Conservation (phyloP, 192 early-diverging fungal genomes). For the Coemansia sp. region DNA sequence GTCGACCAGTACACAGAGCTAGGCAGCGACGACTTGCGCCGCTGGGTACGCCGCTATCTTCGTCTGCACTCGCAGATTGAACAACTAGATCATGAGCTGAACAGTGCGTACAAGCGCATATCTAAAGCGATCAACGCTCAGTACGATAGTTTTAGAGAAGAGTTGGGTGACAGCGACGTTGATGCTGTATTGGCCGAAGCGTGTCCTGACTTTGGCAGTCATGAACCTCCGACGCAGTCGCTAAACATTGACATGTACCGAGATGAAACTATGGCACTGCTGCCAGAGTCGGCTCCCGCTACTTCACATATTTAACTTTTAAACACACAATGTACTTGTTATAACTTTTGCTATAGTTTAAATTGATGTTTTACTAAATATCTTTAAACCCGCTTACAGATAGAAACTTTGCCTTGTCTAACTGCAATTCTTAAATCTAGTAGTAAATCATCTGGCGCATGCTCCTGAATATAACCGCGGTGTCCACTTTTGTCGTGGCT, state of each 20-base stretch:
- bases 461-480: background rate
- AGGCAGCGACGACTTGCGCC: conserved; percentile 23
- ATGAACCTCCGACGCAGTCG: background rate
- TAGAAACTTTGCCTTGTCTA: background rate
- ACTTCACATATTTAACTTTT: background rate
- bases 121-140: conserved; percentile 9
- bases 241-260: conserved; percentile 30
- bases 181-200: conserved; percentile 13
- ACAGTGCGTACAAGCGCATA: conserved; percentile 18
- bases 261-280: conserved; percentile 10
- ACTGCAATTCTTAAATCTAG: background rate
- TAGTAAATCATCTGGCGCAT: background rate
- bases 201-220: background rate
- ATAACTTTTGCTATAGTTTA: background rate
- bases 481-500: background rate
- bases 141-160: conserved; percentile 18
- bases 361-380: too few relatives aligned
- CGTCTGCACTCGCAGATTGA: conserved; percentile 23
- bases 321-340: background rate
- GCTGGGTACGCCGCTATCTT: conserved; percentile 34
- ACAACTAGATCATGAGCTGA: conserved; percentile 16
- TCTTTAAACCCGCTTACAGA: background rate
- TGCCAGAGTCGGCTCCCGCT: background rate
- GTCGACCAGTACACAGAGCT: conserved; percentile 26
- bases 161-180: conserved; percentile 23